Evolutionary conservation across 2,329 filamentous ascomycete genomes (phyloP), one percentile per base, ranked within the genome.

Genomic region (Didymella arachidicola): DNA sequence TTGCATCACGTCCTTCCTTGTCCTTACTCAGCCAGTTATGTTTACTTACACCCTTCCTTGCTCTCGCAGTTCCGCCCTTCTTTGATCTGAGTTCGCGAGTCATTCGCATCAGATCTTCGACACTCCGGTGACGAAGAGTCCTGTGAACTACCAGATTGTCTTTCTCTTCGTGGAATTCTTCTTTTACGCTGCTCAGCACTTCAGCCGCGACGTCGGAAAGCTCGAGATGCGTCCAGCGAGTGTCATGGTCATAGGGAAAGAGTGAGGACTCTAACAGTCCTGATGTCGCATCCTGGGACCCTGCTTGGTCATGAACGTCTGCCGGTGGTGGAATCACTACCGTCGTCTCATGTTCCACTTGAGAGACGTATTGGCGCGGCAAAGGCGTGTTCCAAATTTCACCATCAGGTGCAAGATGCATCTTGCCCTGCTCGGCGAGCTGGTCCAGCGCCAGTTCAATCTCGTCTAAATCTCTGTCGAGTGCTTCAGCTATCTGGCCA

Each of bases 21-120:
- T 53, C 69, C 52, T 10, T 74, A 72, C 67, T 69, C 76, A n/a
- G 74, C 57, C 52, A 60, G 4, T 39, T 36, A 26, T 56, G 48
- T 8, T 43, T 38, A 34, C 57, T 60, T 18, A 53, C 48, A n/a
- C 52, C 48, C 22, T 41, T 30, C 11, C 48, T 45, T 19, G n/a
- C 47, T 39, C 25, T 36, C 6, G 39, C 25, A 29, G 10, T 44
- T 18, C 47, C 51, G 19, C 16, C 5, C 12, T 50, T 43, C 34
- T 52, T 38, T 46, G 45, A 45, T 19, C 66, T 50, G 25, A 63
- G 46, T 41, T 66, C 57, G n/a, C 55, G 50, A 18, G 68, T 72
- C 39, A 59, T 51, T 22, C 64, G 57, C 26, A 67, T 67, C 57
- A 69, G 60, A 25, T 27, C 27, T 45, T 52, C 27, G 7, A 73